Evolutionary conservation across 2,329 filamentous ascomycete genomes (phyloP).

Genomic region (Stemphylium vesicarium): DNA sequence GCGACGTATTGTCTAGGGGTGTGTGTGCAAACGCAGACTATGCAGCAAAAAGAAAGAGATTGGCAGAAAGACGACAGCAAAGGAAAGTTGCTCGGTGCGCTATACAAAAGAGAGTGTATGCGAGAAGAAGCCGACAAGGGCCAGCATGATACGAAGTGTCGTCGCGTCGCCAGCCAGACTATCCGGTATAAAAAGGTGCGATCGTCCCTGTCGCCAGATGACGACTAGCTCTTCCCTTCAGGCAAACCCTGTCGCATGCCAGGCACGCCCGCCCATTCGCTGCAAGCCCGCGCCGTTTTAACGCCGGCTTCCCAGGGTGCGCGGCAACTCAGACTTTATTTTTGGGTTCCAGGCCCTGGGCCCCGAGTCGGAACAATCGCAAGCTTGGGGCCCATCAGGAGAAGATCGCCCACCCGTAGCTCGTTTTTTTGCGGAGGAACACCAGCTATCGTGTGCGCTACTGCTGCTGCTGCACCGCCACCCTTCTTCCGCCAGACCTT

Average conservation of each 20-base stretch:
- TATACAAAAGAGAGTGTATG: background rate
- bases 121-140: background rate
- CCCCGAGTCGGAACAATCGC: background rate
- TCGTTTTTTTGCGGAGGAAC: slow-evolving; percentile 8
- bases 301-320: slow-evolving; percentile 9
- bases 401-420: slow-evolving; percentile 12
- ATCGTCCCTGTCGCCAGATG: slow-evolving; percentile 8
- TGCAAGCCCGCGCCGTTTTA: slow-evolving; percentile 15
- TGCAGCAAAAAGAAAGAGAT: background rate
- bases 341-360: slow-evolving; percentile 9
- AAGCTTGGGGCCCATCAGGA: slow-evolving; percentile 6
- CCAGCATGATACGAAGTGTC: background rate
- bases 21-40: background rate
- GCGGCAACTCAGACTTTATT: slow-evolving; percentile 14
- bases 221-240: background rate
- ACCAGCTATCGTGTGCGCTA: background rate
- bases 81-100: background rate
- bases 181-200: background rate
- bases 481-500: background rate
- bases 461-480: slow-evolving; percentile 2
- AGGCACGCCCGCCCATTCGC: slow-evolving; percentile 13
- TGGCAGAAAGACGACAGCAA: background rate
- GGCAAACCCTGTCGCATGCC: background rate
- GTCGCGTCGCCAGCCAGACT: background rate
- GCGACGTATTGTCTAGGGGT: background rate